Base-by-base conservation (phyloP, 495 filamentous ascomycete species). In the Penicillium ochrochloron region DNA sequence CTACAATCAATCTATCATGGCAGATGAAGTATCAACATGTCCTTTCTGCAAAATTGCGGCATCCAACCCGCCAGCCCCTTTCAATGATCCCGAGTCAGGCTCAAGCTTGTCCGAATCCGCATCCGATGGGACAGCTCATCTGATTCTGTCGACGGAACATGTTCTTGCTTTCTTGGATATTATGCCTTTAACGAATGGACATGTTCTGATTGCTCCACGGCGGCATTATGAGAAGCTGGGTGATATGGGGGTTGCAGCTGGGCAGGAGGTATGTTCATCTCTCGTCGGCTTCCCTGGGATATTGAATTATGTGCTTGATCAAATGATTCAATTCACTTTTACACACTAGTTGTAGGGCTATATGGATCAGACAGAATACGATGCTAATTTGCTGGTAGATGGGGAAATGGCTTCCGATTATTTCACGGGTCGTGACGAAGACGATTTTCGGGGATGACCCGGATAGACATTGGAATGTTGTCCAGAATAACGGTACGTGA, bases 131-230 rank as follows among this genome's bases (percentile, higher is more conserved):
- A 66, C 81, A 14, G 81, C 89, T 6, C 89, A 91, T 74, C 69
- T 96, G 31, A 79, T 97, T 31, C 85, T 96, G 54, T 90, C 89
- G 2, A 92, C 91, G 0, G 83, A 85, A 0, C 70, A 86, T 66
- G 83, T 93, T 27, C 72, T 97, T 34, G 94, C 92, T 34, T 97
- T 97, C 75, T 82, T 97, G 46, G 94, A 97, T 77, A 94, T 95
- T 66, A 86, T 94, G 84, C 94, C 94, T 12, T 84, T 97, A 34
- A 86, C 89, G 0, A 76, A 73, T 0, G 93, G 93, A 0, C 94
- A 97, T 78, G 72, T 96, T 1, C 85, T 97, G 0, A 80, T 97
- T 23, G 88, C 85, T 31, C 88, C 91, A 35, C 83, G 94, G 59
- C 44, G 70, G 7, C 94, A 97, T 80, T 80, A 83, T 59, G 84